Evolutionary conservation across 2,329 filamentous ascomycete genomes (phyloP), one percentile per base, ranked within the genome.

Genomic region (Whalleya microplaca): DNA sequence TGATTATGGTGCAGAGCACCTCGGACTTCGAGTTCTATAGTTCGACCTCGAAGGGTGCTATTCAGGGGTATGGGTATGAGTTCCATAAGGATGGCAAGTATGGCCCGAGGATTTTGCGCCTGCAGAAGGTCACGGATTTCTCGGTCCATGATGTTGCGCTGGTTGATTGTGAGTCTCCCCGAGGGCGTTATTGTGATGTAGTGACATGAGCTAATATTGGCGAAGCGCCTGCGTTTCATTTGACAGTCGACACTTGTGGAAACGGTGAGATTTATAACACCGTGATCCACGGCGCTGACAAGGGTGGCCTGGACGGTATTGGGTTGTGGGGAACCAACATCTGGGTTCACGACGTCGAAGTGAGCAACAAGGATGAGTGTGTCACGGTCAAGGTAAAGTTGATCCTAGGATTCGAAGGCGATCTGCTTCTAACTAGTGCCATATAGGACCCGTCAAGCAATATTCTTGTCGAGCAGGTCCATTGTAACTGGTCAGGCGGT

Each of bases 361-460:
- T 84, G 1, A 83, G 81, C 29, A 85, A 84, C 73, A 84, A 84
- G 68, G 81, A 85, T 62, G 83, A 85, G 63, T 84, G 81, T 63
- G 80, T 85, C 0, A 84, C 81, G 2, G 79, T 84, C 57, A 85
- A 79, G 76, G 32, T 37, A 37, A 37, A 12, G 14, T 37, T 14
- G 32, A 6, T 12, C 32, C 32, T 16, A 16, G 32, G 10, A 4
- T 27, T 37, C 32, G 32, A 5, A 7, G 14, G 14, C 8, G 10
- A 37, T 37, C 32, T 37, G 10, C 14, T 16, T 37, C 32, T 37
- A 14, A 37, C 14, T 12, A 37, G 77, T 73, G 45, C 78, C 80
- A 1, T 73, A 81, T 2, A 73, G 77, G 50, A 78, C 85, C 66
- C 32, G 3, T 37, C 32, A 12, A 37, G 32, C 32, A 37, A 37